Conservation (phyloP, 495 filamentous ascomycete species). For the Talaromyces borbonicus region DNA sequence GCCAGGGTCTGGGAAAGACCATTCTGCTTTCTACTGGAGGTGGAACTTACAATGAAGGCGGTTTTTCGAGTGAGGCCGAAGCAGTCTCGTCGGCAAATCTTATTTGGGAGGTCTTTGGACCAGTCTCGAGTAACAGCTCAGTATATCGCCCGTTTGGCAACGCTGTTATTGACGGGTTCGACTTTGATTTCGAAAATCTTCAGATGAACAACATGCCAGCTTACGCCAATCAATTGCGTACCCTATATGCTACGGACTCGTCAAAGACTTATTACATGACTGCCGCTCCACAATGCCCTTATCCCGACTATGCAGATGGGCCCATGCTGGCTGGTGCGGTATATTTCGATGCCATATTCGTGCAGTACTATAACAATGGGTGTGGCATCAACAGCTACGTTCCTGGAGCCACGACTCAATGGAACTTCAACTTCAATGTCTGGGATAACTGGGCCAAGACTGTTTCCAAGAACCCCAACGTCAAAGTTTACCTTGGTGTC, state of each 20-base stretch:
- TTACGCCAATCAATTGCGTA: slow-evolving; percentile 47
- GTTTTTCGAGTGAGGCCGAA: slow-evolving; percentile 43
- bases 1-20: slow-evolving; percentile 55
- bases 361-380: slow-evolving; percentile 71
- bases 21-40: slow-evolving; percentile 62
- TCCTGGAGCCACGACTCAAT: slow-evolving; percentile 32
- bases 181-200: slow-evolving; percentile 53
- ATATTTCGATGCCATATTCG: slow-evolving; percentile 53
- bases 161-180: slow-evolving; percentile 60
- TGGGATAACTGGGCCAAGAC: slow-evolving; percentile 67
- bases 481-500: slow-evolving; percentile 56
- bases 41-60: slow-evolving; percentile 50
- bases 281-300: slow-evolving; percentile 58
- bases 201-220: slow-evolving; percentile 35
- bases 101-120: slow-evolving; percentile 62
- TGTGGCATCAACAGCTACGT: slow-evolving; percentile 50
- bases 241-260: slow-evolving; percentile 38
- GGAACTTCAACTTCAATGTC: slow-evolving; percentile 55
- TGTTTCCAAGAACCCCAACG: slow-evolving; percentile 47
- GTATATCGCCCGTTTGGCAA: slow-evolving; percentile 53
- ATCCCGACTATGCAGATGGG: slow-evolving; percentile 51
- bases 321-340: slow-evolving; percentile 43
- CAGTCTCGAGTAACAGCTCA: slow-evolving; percentile 21
- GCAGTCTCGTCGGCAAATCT: slow-evolving; percentile 46
- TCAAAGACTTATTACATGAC: slow-evolving; percentile 50